Evolutionary conservation across 208 protist species (phyloP), one percentile per base, ranked within the genome.

Genomic region (Cochliopodium minus): DNA sequence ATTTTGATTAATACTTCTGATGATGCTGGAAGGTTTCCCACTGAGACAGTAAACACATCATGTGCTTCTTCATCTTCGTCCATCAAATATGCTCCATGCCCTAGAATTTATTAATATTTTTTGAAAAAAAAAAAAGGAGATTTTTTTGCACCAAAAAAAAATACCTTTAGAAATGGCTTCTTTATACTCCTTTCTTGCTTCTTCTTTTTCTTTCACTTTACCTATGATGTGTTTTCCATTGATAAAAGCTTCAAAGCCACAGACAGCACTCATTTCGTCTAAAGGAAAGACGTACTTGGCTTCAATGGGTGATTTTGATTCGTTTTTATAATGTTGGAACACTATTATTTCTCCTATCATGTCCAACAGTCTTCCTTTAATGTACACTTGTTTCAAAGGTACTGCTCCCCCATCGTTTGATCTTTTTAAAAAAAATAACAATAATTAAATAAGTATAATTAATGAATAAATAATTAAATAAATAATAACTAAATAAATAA

Each of bases 201-300:
- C 52, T 30, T 74, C 69, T 48, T 78, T 74, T 40, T 67, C 64
- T 52, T 68, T 67, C 17, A 68, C 61, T 15, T 53, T 47, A 34
- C 69, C 76, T 15, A 72, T 53, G 0, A 81, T 49, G 45, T 75
- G 61, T 29, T 65, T 53, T 11, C 70, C 73, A 58, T 79, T 62
- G n/a, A 81, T 68, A 22, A 51, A 65, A 5, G 72, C 71, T 42
- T 69, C 50, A 30, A 81, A 76, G 11, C 45, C 67, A 53, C 70
- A 78, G 13, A 81, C 73, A 30, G 73, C 62, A 20, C 46, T 42
- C 43, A 47, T 50, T 20, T 76, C 75, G 53, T 76, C 64, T 4
- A 81, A 47, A n/a, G 75, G 72, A 33, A 81, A 81, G 20, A 66
- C 66, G 49, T 71, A 71, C 34, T 40, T 57, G 45, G 38, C 38